Percentiles rank a stretch among this genome's conserved stretches.
Evolutionary conservation across 2,329 filamentous ascomycete genomes (phyloP).

Genomic region (Chrysosphaeria jannelii): DNA sequence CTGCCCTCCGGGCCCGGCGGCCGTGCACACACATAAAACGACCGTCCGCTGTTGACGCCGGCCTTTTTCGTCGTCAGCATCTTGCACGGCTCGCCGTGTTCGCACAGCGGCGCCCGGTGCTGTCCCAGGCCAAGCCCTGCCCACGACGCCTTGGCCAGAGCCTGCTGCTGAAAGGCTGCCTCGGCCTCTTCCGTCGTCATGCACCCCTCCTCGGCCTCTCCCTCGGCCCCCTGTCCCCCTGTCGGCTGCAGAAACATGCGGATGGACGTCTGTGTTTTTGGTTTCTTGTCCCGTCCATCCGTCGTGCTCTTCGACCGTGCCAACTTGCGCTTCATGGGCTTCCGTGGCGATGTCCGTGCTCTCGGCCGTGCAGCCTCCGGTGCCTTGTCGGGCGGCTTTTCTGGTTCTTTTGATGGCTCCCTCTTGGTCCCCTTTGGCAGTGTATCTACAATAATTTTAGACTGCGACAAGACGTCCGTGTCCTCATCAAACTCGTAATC

Average conservation of each 20-base stretch:
- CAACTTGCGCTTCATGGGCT: background rate
- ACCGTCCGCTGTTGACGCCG: constrained; percentile 47
- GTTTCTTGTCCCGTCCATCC: constrained; percentile 2
- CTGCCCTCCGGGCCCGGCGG: constrained; percentile 63
- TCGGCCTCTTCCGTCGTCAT: constrained; percentile 20
- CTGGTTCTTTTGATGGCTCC: background rate
- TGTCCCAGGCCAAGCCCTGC: constrained; percentile 42
- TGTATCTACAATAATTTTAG: too few species aligned
- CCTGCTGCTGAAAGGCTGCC: constrained; percentile 33
- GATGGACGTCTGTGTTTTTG: constrained; percentile 4
- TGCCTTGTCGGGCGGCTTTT: background rate
- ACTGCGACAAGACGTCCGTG: too few species aligned
- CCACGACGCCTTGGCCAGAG: constrained; percentile 59
- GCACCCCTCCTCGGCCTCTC: constrained; percentile 4
- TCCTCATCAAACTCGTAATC: too few species aligned
- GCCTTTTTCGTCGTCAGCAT: constrained; percentile 64
- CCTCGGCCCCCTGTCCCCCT: background rate
- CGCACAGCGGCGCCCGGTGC: constrained; percentile 35
- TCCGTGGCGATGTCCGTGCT: background rate
- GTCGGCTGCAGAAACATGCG: constrained; percentile 3
- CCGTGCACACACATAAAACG: constrained; percentile 32
- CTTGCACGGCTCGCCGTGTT: constrained; percentile 70
- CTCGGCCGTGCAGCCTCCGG: background rate
- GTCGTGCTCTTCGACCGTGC: constrained; percentile 1
- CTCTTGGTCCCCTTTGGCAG: background rate